A percentile compares a stretch with the other conserved stretches of the same genome.
Evolutionary conservation across 768 basidiomycete genomes (phyloP).

Genomic region (Tylopilus rubrobrunneus): DNA sequence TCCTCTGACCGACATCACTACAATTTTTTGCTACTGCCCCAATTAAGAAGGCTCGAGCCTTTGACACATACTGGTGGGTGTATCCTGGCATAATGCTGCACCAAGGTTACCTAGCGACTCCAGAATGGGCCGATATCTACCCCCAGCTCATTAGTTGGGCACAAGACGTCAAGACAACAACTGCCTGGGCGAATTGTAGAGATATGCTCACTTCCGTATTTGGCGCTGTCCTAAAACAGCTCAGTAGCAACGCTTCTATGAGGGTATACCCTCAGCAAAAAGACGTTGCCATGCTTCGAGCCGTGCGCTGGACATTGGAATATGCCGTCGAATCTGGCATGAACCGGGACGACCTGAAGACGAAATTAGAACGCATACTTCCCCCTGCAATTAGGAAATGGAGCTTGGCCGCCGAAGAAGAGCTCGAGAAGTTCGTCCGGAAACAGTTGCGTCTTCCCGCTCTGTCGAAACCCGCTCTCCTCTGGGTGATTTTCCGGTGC

Average conservation of each 20-base stretch:
- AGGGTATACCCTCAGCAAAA: background rate
- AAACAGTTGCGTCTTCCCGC: background rate
- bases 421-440: conserved; percentile 10
- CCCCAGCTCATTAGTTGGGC: conserved; percentile 1
- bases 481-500: conserved; percentile 12
- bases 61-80: conserved; percentile 8
- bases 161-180: background rate
- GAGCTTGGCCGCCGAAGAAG: conserved; percentile 6
- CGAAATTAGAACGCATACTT: background rate
- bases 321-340: background rate
- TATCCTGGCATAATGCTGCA: background rate
- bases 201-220: too few species aligned
- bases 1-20: fast-evolving
- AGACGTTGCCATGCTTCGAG: conserved; percentile 5
- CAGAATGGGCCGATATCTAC: conserved; percentile 11
- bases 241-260: background rate
- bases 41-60: conserved; percentile 5
- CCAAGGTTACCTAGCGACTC: background rate
- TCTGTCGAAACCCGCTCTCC: conserved; percentile 5
- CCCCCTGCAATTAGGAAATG: background rate
- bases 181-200: background rate
- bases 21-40: background rate
- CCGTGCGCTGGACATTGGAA: background rate
- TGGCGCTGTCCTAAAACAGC: background rate
- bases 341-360: background rate